These are phyloP conservation scores for Gossypium rotundifolium DNA, from an alignment of 345 rosid species.

Conservation along the genomic window DNA sequence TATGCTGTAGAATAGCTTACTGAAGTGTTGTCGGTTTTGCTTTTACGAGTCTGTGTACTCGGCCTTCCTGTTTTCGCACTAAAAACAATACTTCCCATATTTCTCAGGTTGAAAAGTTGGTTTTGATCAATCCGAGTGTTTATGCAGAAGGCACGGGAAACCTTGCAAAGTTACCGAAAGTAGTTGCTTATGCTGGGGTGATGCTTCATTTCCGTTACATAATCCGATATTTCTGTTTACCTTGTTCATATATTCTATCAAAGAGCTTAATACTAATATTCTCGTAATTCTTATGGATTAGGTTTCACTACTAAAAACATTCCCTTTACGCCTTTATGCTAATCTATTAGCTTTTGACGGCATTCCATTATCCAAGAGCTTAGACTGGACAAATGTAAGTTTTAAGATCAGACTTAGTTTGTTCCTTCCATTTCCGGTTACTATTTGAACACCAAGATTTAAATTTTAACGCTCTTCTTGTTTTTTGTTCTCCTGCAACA, in stretches of 20 bases:
- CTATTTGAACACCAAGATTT: background rate
- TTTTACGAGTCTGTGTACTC: background rate
- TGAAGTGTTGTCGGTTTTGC: background rate
- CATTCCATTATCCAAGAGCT: slow-evolving; percentile 42
- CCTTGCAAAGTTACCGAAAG: slow-evolving; percentile 53
- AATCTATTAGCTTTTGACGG: slow-evolving; percentile 51
- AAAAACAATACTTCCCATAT: background rate
- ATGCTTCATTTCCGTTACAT: slow-evolving; percentile 12
- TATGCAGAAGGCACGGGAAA: slow-evolving; percentile 74
- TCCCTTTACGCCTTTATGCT: slow-evolving; percentile 66
- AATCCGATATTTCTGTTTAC: background rate
- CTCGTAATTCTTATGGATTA: slow-evolving; percentile 22
- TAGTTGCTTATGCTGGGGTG: slow-evolving; percentile 82
- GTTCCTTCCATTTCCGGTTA: background rate
- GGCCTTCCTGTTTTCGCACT: background rate
- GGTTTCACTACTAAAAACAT: slow-evolving; percentile 61
- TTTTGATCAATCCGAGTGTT: slow-evolving; percentile 71
- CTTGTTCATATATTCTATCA: background rate
- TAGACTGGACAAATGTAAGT: slow-evolving; percentile 78
- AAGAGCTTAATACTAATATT: background rate
- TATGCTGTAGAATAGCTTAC: background rate
- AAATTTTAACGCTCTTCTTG: background rate
- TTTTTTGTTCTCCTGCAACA: background rate
- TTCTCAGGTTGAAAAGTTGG: slow-evolving; percentile 63
- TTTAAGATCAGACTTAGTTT: background rate